Percentiles rank a stretch among this genome's conserved stretches.
Conservation (phyloP, 371 early-diverging fungal species). For the Rhizopus microsporus region DNA sequence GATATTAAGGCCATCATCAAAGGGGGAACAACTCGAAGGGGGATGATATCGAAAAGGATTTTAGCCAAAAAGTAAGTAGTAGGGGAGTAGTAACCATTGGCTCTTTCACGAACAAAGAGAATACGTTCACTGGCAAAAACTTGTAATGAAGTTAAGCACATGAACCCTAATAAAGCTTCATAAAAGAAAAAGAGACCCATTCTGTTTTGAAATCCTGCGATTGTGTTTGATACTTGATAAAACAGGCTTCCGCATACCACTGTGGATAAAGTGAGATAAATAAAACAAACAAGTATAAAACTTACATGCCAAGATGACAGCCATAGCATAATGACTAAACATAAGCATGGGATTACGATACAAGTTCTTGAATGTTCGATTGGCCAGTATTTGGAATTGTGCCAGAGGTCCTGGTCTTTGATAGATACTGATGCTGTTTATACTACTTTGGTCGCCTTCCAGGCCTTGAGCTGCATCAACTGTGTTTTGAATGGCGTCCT, state of each 20-base stretch:
- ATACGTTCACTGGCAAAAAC: constrained; percentile 74
- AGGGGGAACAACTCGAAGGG: constrained; percentile 87
- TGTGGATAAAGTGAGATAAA: constrained; percentile 5
- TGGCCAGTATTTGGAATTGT: constrained; percentile 82
- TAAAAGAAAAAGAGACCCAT: constrained; percentile 87
- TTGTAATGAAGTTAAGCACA: constrained; percentile 74
- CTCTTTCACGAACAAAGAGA: constrained; percentile 81
- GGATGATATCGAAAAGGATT: constrained; percentile 80
- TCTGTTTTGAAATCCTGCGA: constrained; percentile 88
- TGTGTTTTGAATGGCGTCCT: constrained; percentile 50
- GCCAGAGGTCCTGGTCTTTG: constrained; percentile 66
- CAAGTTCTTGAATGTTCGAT: constrained; percentile 84
- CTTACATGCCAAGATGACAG: constrained; percentile 69
- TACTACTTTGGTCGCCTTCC: constrained; percentile 5
- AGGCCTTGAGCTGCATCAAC: constrained; percentile 21
- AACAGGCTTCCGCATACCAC: constrained; percentile 82
- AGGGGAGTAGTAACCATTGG: constrained; percentile 85
- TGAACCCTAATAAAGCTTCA: constrained; percentile 80
- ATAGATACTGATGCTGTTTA: constrained; percentile 33
- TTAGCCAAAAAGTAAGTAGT: constrained; percentile 76
- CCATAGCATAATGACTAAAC: constrained; percentile 80
- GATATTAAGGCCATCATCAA: constrained; percentile 83
- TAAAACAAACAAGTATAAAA: constrained; percentile 15
- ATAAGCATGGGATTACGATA: constrained; percentile 87
- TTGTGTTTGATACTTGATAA: constrained; percentile 76